Evolutionary conservation across 805 yeast genomes (phyloP).

Genomic region (Huiozyma naganishii): DNA sequence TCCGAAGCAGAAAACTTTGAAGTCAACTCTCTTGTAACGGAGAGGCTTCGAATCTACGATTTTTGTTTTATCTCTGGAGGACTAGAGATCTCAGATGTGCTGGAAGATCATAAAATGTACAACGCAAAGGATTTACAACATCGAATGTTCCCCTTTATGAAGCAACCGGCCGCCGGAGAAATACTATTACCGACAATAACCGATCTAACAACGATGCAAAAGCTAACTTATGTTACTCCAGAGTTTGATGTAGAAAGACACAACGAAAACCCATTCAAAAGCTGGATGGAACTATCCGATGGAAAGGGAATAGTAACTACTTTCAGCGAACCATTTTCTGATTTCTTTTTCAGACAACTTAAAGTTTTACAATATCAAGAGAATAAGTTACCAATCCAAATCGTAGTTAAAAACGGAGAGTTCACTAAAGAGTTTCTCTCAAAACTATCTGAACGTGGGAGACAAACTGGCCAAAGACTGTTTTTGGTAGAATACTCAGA

Average conservation of each 20-base stretch:
- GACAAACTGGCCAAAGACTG: conserved; percentile 14
- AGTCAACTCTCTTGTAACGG: not conserved
- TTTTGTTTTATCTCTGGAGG: conserved; percentile 8
- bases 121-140: conserved; percentile 11
- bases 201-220: not conserved
- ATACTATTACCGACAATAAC: not conserved
- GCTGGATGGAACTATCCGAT: conserved; percentile 10
- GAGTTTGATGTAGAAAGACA: conserved; percentile 1
- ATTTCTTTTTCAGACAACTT: conserved; percentile 27
- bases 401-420: conserved; percentile 26
- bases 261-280: conserved; percentile 6
- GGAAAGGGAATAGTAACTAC: conserved; percentile 13
- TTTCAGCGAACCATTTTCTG: conserved; percentile 16
- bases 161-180: not conserved
- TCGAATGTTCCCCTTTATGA: conserved; percentile 16
- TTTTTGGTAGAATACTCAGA: conserved; percentile 13
- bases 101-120: not conserved
- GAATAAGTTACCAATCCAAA: conserved; percentile 33
- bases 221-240: not conserved
- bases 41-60: conserved; percentile 16
- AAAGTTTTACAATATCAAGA: conserved; percentile 31
- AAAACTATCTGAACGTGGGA: conserved; percentile 4
- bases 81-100: not conserved
- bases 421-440: conserved; percentile 8
- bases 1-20: not conserved